Percentiles rank a stretch among this genome's conserved stretches.
phyloP scores from a whole-genome alignment of 306 rosid species.

The Argentina anserina region DNA sequence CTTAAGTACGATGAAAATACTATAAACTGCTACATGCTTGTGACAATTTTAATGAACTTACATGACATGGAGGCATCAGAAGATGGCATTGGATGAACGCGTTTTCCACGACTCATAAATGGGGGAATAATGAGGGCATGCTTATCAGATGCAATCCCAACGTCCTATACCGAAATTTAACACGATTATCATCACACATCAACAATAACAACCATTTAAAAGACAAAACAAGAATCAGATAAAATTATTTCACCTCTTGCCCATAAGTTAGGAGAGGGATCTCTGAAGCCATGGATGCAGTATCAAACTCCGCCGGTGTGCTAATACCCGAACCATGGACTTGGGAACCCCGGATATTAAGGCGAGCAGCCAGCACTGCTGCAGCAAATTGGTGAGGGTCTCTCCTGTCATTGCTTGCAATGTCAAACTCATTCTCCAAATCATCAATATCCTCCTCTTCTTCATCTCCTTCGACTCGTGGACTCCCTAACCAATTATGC shows the following conservation, averaged over 20 bases:
- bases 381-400: slow-evolving; percentile 56
- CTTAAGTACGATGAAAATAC: background rate
- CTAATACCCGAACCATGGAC: slow-evolving; percentile 37
- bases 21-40: slow-evolving; percentile 11
- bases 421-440: slow-evolving; percentile 78
- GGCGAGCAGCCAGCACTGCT: slow-evolving; percentile 57
- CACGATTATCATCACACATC: slow-evolving; percentile 22
- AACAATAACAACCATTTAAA: background rate
- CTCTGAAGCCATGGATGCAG: slow-evolving; percentile 52
- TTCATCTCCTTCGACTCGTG: slow-evolving; percentile 87
- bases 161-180: slow-evolving; percentile 41
- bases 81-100: slow-evolving; percentile 67
- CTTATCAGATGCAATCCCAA: slow-evolving; percentile 78
- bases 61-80: slow-evolving; percentile 51
- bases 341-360: slow-evolving; percentile 46
- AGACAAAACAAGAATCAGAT: slow-evolving; percentile 14
- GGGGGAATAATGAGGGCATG: slow-evolving; percentile 88
- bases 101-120: slow-evolving; percentile 54
- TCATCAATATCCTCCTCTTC: slow-evolving; percentile 86
- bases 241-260: slow-evolving; percentile 49
- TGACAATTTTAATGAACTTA: slow-evolving; percentile 25
- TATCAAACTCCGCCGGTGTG: slow-evolving; percentile 52
- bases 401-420: slow-evolving; percentile 43
- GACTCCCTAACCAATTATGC: slow-evolving; percentile 50
- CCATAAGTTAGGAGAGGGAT: slow-evolving; percentile 72